Evolutionary conservation across 2,329 filamentous ascomycete genomes (phyloP), one percentile per base, ranked within the genome.

Genomic region (Calonectria pauciramosa): DNA sequence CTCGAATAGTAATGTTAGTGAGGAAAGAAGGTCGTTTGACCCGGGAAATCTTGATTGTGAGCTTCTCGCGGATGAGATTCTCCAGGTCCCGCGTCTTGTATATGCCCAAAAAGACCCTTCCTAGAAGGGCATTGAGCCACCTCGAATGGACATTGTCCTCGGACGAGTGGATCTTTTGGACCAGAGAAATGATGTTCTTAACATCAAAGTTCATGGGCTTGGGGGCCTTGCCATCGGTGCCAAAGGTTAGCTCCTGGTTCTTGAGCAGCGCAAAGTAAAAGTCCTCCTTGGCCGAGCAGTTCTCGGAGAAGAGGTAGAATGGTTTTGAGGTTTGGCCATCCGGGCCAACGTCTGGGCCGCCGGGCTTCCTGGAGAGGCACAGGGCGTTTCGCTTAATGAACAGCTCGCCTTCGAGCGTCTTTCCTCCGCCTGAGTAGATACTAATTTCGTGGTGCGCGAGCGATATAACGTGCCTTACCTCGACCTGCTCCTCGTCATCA

Each of bases 381-480:
- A 98, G 93, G 67, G 96, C 96, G 84, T 98, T 98, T 76, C 96
- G 91, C 87, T 98, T 99, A 86, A 99, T 97, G 87, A 95, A 99
- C 5, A 99, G 88, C 85, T 99, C 97, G 71, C 96, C 96, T 84
- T 99, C 97, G 0, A 94, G 95, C 32, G 96, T 96, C 9, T 86
- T 82, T 68, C 93, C 93, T 71, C 92, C 94, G 34, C 96, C 96
- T 9, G 93, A 95, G 84, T 96, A 97, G 81, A 99, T 92, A 80
- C 93, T 94, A 71, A 99, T 91, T 75, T 93, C 91, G 86, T 99
- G 95, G 81, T 98, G 94, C 41, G 95, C 94, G 13, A 99, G 90
- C 0, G 96, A 98, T 71, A 99, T 95, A 70, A 99, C 97, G 86
- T 99, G 96, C 76, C 96, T 94, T 20, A 99, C 97, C 85, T 99